Evolutionary conservation across 202 grass and related monocot species (phyloP).

Genomic region (Carex arenaria): DNA sequence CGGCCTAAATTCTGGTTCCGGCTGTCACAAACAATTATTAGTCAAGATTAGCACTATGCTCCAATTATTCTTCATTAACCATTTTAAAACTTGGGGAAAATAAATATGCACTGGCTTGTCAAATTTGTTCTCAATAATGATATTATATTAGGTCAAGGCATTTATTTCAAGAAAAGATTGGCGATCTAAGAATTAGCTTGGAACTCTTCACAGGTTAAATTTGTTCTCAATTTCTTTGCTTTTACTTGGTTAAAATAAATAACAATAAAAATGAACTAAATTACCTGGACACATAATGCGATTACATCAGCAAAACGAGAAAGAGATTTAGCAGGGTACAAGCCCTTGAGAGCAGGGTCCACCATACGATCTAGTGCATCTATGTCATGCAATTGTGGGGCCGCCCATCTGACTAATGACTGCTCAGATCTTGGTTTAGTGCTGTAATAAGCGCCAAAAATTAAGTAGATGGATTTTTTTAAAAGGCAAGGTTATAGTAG

Average conservation of each 20-base stretch:
- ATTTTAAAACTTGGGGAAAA: not conserved
- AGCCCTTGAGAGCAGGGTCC: conserved; percentile 78
- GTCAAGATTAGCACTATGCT: not conserved
- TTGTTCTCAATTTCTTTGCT: not conserved
- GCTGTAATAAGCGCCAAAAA: conserved; percentile 29
- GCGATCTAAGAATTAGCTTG: not conserved
- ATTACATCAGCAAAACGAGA: conserved; percentile 92
- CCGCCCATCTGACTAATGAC: conserved; percentile 76
- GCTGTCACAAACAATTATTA: conserved; percentile 40
- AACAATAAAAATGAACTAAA: conserved; percentile 10
- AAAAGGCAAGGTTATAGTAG: not conserved
- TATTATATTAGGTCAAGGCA: not conserved
- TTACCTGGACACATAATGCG: conserved; percentile 91
- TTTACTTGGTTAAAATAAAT: not conserved
- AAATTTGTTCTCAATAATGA: not conserved
- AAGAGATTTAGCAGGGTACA: conserved; percentile 94
- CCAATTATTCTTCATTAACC: conserved; percentile 1
- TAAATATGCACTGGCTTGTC: not conserved
- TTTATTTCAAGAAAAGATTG: not conserved
- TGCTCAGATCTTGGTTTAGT: conserved; percentile 69
- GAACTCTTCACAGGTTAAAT: not conserved
- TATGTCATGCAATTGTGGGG: conserved; percentile 92
- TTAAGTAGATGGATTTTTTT: not conserved
- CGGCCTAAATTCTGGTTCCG: conserved; percentile 91
- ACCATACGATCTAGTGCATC: conserved; percentile 95